Conservation (phyloP, 1,284 basidiomycete species). For the Puccinia novopanici region DNA sequence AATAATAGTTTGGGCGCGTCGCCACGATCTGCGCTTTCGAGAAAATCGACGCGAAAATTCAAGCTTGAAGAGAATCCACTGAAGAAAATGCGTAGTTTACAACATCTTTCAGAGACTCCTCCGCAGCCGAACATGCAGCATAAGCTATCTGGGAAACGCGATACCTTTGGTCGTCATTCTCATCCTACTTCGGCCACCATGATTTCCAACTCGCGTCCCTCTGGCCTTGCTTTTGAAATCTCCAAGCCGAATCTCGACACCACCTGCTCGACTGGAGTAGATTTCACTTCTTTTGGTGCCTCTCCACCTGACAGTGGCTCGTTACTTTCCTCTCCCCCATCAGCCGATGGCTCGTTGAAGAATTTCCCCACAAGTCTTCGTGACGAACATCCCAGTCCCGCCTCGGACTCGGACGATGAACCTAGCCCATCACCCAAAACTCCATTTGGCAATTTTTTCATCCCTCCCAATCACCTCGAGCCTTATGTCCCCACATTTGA, state of each 20-base stretch:
- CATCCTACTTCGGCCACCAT: background rate
- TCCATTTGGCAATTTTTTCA: slow-evolving; percentile 19
- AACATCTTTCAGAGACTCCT: slow-evolving; percentile 1
- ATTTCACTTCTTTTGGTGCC: background rate
- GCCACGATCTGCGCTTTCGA: slow-evolving; percentile 21
- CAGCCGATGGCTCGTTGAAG: background rate
- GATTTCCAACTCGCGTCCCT: background rate
- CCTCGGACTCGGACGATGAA: slow-evolving; percentile 19
- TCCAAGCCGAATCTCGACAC: too few relatives aligned
- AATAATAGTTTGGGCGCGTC: background rate
- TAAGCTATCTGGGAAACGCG: background rate
- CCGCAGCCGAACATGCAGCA: background rate
- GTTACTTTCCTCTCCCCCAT: background rate
- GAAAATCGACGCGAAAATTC: background rate
- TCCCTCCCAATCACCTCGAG: slow-evolving; percentile 10
- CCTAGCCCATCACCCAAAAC: slow-evolving; percentile 19
- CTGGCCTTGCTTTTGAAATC: background rate
- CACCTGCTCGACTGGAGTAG: background rate
- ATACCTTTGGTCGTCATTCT: background rate
- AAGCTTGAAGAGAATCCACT: slow-evolving; percentile 15
- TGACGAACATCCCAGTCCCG: slow-evolving; percentile 18
- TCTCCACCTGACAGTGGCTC: background rate
- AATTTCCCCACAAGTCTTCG: background rate
- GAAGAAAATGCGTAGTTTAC: background rate
- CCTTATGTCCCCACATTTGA: slow-evolving; percentile 1